These are phyloP conservation scores for Avena sativa DNA, from an alignment of 176 grass and related monocot species.

Conservation along the genomic window DNA sequence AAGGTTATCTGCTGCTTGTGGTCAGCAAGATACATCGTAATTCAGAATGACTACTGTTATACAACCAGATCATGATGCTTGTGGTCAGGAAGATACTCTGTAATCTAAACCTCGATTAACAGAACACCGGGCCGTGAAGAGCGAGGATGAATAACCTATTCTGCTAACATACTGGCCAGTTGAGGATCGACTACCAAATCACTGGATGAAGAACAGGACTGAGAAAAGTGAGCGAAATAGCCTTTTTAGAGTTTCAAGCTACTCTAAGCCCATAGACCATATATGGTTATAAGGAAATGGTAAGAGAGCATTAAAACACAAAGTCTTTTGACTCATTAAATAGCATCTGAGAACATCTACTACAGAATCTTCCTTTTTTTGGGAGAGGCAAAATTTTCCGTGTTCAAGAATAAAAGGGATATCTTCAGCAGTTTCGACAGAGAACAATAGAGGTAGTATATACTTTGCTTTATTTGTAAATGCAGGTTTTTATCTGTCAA, in stretches of 20 bases:
- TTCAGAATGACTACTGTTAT: not conserved
- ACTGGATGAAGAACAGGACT: not conserved
- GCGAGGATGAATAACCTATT: not conserved
- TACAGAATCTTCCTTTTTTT: not conserved
- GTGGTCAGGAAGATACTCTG: not conserved
- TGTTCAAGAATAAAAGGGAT: not conserved
- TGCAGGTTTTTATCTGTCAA: not conserved
- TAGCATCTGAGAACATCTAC: not conserved
- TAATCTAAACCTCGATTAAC: not conserved
- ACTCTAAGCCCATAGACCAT: not conserved
- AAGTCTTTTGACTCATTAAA: not conserved
- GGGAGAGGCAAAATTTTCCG: not conserved
- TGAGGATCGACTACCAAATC: not conserved
- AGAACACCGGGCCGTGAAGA: not conserved
- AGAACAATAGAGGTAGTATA: not conserved
- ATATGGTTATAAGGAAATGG: not conserved
- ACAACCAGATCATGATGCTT: not conserved
- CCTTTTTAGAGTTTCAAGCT: not conserved
- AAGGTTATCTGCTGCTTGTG: slow-evolving; percentile 5
- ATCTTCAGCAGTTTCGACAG: not conserved
- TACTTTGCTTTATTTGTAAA: no score
- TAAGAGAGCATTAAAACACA: not conserved
- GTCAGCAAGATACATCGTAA: not conserved
- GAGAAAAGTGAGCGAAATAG: not conserved
- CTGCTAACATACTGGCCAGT: not conserved